phyloP scores from a whole-genome alignment of 257 asterid genomes.

The Salvia miltiorrhiza region DNA sequence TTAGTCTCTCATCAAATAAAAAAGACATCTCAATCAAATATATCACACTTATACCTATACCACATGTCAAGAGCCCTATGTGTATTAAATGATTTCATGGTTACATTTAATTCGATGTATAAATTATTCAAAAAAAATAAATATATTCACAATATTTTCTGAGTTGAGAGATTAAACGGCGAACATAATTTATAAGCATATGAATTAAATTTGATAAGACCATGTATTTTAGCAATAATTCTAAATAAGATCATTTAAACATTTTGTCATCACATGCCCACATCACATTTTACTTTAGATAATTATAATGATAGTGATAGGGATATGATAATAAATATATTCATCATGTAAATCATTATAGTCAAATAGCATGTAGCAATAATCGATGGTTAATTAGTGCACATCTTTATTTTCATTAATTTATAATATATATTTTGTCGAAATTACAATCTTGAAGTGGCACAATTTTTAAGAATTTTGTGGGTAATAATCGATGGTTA shows the following conservation, averaged over 20 bases:
- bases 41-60: no score
- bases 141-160: no score
- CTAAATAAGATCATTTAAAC: no score
- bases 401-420: not conserved
- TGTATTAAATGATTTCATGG: no score
- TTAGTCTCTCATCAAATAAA: no score
- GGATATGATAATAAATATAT: no score
- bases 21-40: no score
- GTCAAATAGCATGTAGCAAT: not conserved
- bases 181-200: no score
- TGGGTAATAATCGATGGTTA: not conserved
- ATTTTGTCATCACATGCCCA: slow-evolving; percentile 7
- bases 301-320: not conserved
- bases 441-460: not conserved
- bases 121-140: no score
- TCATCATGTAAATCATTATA: not conserved
- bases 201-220: not conserved
- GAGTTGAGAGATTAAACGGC: not conserved
- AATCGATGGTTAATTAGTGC: not conserved
- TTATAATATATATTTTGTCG: not conserved
- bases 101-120: no score
- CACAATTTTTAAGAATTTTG: slow-evolving; percentile 23
- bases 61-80: no score
- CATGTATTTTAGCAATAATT: not conserved
- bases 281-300: not conserved